phyloP scores from a whole-genome alignment of 352 stramenopile species.

The Pythium aphanidermatum region DNA sequence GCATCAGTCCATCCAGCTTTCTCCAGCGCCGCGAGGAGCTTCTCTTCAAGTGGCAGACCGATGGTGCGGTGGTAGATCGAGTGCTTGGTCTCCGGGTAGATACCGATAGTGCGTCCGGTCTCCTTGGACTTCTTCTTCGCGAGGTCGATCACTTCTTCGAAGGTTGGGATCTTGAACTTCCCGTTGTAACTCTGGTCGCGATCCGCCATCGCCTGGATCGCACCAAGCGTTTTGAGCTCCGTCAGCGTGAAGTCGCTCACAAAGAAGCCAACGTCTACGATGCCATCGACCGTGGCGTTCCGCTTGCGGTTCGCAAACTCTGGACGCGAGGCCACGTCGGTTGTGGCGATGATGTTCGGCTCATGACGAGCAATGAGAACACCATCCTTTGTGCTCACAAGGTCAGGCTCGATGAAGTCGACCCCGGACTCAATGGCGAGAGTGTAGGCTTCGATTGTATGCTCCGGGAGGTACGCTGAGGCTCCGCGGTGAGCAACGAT shows the following conservation, averaged over 20 bases:
- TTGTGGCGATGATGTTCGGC: constrained; percentile 86
- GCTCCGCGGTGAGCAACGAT: constrained; percentile 84
- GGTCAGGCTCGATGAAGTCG: constrained; percentile 90
- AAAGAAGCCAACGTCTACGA: constrained; percentile 69
- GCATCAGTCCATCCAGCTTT: constrained; percentile 61
- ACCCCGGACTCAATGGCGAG: constrained; percentile 86
- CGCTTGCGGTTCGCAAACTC: constrained; percentile 66
- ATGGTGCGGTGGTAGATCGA: constrained; percentile 66
- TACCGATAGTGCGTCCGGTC: constrained; percentile 56
- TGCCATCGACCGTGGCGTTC: constrained; percentile 52
- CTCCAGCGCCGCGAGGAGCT: constrained; percentile 64
- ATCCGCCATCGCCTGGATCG: constrained; percentile 72
- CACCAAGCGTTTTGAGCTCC: constrained; percentile 85
- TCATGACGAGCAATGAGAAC: constrained; percentile 84
- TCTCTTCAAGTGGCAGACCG: constrained; percentile 68
- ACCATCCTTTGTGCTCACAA: constrained; percentile 83
- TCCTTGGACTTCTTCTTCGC: constrained; percentile 57
- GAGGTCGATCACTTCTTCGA: constrained; percentile 85
- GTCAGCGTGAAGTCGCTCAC: constrained; percentile 89
- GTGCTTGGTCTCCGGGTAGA: constrained; percentile 89
- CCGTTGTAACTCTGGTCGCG: constrained; percentile 78
- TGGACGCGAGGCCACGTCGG: constrained; percentile 70
- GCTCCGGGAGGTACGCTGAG: constrained; percentile 86
- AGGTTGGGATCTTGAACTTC: constrained; percentile 84
- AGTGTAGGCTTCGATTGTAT: constrained; percentile 86